Evolutionary conservation across 495 filamentous ascomycete species (phyloP).

Genomic region (Bombardia bombarda): DNA sequence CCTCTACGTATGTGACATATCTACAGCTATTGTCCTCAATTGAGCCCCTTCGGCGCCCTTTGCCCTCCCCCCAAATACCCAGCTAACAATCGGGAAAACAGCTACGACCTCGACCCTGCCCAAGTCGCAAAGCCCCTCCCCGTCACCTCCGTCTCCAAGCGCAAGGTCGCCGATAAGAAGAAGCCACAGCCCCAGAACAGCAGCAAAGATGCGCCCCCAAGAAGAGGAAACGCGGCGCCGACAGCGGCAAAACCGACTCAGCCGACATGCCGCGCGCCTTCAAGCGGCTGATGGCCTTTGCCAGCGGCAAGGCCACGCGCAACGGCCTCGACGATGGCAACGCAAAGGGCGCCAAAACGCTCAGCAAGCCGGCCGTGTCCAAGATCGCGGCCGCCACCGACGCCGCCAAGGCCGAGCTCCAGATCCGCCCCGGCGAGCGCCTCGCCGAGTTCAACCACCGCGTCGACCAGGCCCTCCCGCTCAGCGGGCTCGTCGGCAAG

Average conservation of each 20-base stretch:
- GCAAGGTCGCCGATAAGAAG: not conserved
- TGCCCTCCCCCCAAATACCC: too few species aligned
- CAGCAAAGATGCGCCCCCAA: not conserved
- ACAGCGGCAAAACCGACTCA: not conserved
- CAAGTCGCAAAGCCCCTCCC: not conserved
- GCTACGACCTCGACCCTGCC: not conserved
- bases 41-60: too few species aligned
- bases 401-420: constrained; percentile 22
- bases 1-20: too few species aligned
- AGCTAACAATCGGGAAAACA: not conserved
- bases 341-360: constrained; percentile 24
- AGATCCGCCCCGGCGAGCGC: constrained; percentile 73
- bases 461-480: constrained; percentile 77
- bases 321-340: constrained; percentile 64
- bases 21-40: too few species aligned
- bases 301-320: constrained; percentile 46
- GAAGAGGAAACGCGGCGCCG: not conserved
- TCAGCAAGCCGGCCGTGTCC: constrained; percentile 43
- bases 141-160: not conserved
- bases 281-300: constrained; percentile 66
- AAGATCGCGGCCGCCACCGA: constrained; percentile 21
- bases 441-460: constrained; percentile 76
- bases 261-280: constrained; percentile 88
- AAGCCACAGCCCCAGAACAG: not conserved
- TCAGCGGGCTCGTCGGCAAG: constrained; percentile 54